Conservation (phyloP, 2,329 filamentous ascomycete genomes). For the Penicillium palitans region DNA sequence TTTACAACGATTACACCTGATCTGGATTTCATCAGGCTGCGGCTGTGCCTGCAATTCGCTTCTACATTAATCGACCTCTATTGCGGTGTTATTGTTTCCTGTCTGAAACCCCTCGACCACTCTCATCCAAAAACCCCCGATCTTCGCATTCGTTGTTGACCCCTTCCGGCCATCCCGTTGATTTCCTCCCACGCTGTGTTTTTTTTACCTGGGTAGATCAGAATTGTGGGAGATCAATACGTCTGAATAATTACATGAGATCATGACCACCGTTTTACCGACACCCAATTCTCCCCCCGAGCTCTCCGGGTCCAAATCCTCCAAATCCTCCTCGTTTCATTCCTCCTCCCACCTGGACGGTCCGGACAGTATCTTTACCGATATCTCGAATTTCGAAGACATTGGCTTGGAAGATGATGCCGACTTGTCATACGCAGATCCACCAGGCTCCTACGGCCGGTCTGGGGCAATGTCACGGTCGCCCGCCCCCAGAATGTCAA, state of each 20-base stretch:
- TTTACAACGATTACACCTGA: slow-evolving; percentile 21
- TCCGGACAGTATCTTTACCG: slow-evolving; percentile 63
- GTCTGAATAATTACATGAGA: slow-evolving; percentile 33
- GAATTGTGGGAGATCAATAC: slow-evolving; percentile 15
- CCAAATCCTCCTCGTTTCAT: slow-evolving; percentile 84
- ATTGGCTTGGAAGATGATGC: slow-evolving; percentile 78
- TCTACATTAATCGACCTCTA: slow-evolving; percentile 21
- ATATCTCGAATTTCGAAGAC: slow-evolving; percentile 86
- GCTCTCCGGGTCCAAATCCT: slow-evolving; percentile 82
- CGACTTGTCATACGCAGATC: slow-evolving; percentile 38
- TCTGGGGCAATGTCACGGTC: slow-evolving; percentile 28
- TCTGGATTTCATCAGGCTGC: slow-evolving; percentile 26
- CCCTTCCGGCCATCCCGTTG: slow-evolving; percentile 20
- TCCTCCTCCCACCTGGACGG: slow-evolving; percentile 75
- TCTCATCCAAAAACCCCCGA: slow-evolving; percentile 2
- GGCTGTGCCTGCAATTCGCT: slow-evolving; percentile 28
- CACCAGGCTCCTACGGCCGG: slow-evolving; percentile 32
- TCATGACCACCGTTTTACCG: slow-evolving; percentile 47
- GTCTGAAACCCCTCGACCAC: background rate
- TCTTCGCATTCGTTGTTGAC: slow-evolving; percentile 21
- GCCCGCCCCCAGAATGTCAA: slow-evolving; percentile 28
- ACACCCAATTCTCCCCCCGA: slow-evolving; percentile 71
- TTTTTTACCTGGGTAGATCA: slow-evolving; percentile 5
- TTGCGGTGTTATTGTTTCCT: slow-evolving; percentile 11
- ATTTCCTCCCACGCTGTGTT: slow-evolving; percentile 3